Conservation (phyloP, 2,329 filamentous ascomycete species). For the Stachybotrys chartarum region DNA sequence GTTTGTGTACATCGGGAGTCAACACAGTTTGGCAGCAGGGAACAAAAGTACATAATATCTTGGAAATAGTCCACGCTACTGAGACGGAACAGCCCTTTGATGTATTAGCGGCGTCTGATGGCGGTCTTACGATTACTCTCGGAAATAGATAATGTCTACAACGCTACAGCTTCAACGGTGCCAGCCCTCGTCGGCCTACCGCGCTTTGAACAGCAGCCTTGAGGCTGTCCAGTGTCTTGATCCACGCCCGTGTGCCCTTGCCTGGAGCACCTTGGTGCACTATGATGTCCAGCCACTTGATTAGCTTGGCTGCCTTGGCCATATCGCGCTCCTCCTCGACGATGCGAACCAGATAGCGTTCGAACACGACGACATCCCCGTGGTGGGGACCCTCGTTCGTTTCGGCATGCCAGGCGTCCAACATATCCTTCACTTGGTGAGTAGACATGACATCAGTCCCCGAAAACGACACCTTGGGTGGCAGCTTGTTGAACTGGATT, state of each 20-base stretch:
- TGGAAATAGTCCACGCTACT: no score
- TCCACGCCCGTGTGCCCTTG: constrained; percentile 39
- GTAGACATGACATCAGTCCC: constrained; percentile 32
- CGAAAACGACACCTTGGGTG: constrained; percentile 39
- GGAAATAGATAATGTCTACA: not conserved
- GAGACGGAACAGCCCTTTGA: not conserved
- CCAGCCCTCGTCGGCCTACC: constrained; percentile 48
- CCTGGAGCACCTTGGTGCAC: constrained; percentile 38
- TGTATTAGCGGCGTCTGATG: not conserved
- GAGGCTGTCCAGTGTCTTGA: constrained; percentile 31
- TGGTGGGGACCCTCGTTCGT: constrained; percentile 73
- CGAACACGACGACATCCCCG: constrained; percentile 70
- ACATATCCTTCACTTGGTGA: constrained; percentile 62
- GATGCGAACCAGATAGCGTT: constrained; percentile 64
- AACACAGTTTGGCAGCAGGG: no score
- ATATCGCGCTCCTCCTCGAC: constrained; percentile 71
- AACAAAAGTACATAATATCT: no score
- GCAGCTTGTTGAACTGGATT: constrained; percentile 39
- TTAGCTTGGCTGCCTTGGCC: constrained; percentile 62
- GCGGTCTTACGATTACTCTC: not conserved
- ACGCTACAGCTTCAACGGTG: constrained; percentile 32
- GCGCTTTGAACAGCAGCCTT: constrained; percentile 48
- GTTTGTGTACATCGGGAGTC: no score
- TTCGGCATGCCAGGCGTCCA: constrained; percentile 68
- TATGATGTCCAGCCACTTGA: constrained; percentile 59